Percentiles rank a stretch among this genome's conserved stretches.
These are phyloP conservation scores for Alternaria consortialis DNA, from an alignment of 2,329 filamentous ascomycete species.

Conservation along the genomic window DNA sequence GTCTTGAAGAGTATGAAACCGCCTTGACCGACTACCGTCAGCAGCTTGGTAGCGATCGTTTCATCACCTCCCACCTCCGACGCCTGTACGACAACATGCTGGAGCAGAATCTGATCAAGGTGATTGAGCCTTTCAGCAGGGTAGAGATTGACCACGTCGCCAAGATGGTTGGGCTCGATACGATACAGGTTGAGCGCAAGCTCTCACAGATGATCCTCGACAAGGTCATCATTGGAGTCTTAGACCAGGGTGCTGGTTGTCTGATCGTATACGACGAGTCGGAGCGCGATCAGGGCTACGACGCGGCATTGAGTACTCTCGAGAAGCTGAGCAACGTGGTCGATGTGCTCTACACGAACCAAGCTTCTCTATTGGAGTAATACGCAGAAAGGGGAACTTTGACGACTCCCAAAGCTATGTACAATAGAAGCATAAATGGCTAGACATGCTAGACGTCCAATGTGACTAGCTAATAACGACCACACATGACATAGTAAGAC, in stretches of 20 bases:
- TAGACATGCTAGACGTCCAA: conserved; percentile 21
- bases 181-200: conserved; percentile 96
- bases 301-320: conserved; percentile 91
- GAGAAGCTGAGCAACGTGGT: conserved; percentile 98
- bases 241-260: conserved; percentile 97
- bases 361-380: conserved; percentile 93
- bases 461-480: conserved; percentile 29
- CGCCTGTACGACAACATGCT: conserved; percentile 98
- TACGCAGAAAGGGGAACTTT: conserved; percentile 4
- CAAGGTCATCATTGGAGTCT: conserved; percentile 96
- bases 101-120: conserved; percentile 99
- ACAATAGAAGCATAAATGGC: conserved; percentile 45
- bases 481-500: conserved; percentile 15
- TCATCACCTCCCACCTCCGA: conserved; percentile 96
- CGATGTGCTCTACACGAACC: conserved; percentile 96
- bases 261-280: conserved; percentile 97
- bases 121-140: conserved; percentile 97
- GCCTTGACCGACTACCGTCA: conserved; percentile 89
- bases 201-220: conserved; percentile 99
- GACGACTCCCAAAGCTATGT: conserved; percentile 32
- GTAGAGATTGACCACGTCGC: conserved; percentile 98
- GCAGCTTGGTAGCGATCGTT: conserved; percentile 92
- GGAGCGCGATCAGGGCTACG: conserved; percentile 90
- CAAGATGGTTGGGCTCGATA: conserved; percentile 96
- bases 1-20: conserved; percentile 95